These are phyloP conservation scores for Colletotrichum godetiae DNA, from an alignment of 2,329 filamentous ascomycete genomes.

Conservation along the genomic window DNA sequence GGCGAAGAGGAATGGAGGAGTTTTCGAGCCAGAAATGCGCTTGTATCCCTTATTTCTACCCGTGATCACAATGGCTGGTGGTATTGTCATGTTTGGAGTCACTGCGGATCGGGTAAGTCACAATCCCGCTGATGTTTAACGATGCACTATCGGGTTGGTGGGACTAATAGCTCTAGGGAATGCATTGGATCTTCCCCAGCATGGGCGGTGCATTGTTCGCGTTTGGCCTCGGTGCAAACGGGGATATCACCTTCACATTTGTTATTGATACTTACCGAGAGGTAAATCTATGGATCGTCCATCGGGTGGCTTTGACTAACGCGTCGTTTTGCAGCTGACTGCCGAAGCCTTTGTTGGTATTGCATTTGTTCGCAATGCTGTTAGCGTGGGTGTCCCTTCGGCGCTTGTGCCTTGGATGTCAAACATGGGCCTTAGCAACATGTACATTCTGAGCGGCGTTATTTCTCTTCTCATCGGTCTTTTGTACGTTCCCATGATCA, in stretches of 20 bases:
- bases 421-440: slow-evolving; percentile 43
- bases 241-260: slow-evolving; percentile 47
- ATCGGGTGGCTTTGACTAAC: background rate
- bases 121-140: background rate
- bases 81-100: slow-evolving; percentile 50
- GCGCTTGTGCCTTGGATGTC: slow-evolving; percentile 45
- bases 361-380: slow-evolving; percentile 45
- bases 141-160: background rate
- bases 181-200: slow-evolving; percentile 52
- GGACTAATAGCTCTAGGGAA: slow-evolving; percentile 38
- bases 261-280: slow-evolving; percentile 50
- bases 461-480: slow-evolving; percentile 40
- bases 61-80: slow-evolving; percentile 43
- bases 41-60: slow-evolving; percentile 44
- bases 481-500: slow-evolving; percentile 43
- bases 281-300: slow-evolving; percentile 37
- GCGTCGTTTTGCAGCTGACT: slow-evolving; percentile 36
- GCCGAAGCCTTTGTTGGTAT: slow-evolving; percentile 45
- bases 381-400: slow-evolving; percentile 44
- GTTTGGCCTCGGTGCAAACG: slow-evolving; percentile 49
- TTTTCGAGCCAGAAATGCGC: slow-evolving; percentile 57
- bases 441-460: slow-evolving; percentile 42
- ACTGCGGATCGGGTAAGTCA: slow-evolving; percentile 45
- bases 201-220: slow-evolving; percentile 49
- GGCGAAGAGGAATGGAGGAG: slow-evolving; percentile 49